Evolutionary conservation across 23 red algal species (phyloP).

Genomic region (Gracilaria caudata): DNA sequence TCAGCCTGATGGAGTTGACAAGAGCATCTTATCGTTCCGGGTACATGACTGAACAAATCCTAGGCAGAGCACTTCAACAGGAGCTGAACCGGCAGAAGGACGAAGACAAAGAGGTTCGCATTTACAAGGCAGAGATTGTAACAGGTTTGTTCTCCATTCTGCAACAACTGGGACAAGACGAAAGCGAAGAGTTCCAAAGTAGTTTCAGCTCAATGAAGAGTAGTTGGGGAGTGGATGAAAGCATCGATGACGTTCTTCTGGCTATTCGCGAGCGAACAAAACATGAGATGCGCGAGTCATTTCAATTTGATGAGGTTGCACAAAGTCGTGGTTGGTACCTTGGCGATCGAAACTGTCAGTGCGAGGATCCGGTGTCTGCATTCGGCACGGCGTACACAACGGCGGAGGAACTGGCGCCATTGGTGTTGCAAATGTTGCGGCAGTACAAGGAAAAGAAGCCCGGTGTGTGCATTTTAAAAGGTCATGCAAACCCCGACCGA

Average conservation of each 20-base stretch:
- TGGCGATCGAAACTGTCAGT: constrained; percentile 24
- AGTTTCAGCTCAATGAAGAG: constrained; percentile 36
- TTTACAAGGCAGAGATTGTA: constrained; percentile 59
- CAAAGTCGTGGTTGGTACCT: constrained; percentile 49
- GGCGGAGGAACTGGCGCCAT: constrained; percentile 32
- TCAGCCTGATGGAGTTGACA: constrained; percentile 33
- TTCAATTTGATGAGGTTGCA: constrained; percentile 25
- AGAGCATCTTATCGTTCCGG: constrained; percentile 42
- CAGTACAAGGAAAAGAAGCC: not conserved
- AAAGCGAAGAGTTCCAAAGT: constrained; percentile 8
- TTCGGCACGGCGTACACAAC: constrained; percentile 26
- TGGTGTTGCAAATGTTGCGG: constrained; percentile 46
- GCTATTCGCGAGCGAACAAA: constrained; percentile 20
- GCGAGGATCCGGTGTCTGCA: constrained; percentile 35
- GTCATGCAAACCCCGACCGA: not conserved
- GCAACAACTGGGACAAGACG: constrained; percentile 33
- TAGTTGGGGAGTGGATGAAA: constrained; percentile 27
- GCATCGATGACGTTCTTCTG: constrained; percentile 32
- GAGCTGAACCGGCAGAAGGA: constrained; percentile 3
- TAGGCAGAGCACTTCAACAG: constrained; percentile 4
- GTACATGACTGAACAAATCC: constrained; percentile 31
- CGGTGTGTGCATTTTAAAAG: not conserved
- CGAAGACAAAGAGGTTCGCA: not conserved
- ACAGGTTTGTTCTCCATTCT: constrained; percentile 50
- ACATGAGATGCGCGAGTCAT: constrained; percentile 11